Conservation (phyloP, 2,329 filamentous ascomycete genomes). For the Neopestalotiopsis sp. region DNA sequence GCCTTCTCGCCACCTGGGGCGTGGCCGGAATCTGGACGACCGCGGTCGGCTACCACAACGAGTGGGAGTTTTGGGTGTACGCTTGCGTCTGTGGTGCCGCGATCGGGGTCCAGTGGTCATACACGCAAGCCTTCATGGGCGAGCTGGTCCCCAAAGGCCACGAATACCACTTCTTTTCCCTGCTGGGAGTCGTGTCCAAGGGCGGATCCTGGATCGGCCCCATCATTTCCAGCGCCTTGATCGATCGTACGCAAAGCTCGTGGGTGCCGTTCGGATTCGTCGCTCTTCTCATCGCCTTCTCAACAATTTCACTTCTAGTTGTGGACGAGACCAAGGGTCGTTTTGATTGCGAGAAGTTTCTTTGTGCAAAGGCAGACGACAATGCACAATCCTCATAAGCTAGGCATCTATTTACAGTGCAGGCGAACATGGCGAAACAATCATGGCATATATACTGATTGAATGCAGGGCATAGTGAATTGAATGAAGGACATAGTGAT, state of each 20-base stretch:
- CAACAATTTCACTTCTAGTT: not conserved
- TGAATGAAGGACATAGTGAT: too few species aligned
- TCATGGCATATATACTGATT: too few species aligned
- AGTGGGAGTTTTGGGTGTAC: conserved; percentile 14
- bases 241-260: conserved; percentile 9
- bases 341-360: not conserved
- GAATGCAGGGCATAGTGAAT: too few species aligned
- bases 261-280: conserved; percentile 12
- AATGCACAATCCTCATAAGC: not conserved
- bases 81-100: not conserved
- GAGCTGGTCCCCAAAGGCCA: conserved; percentile 11
- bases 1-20: not conserved
- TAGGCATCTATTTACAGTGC: not conserved
- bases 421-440: not conserved
- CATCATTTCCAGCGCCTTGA: conserved; percentile 12
- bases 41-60: conserved; percentile 10
- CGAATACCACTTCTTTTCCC: conserved; percentile 14
- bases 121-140: conserved; percentile 5
- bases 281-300: not conserved
- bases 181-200: conserved; percentile 14
- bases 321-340: not conserved
- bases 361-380: not conserved
- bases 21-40: conserved; percentile 2
- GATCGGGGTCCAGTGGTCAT: conserved; percentile 8
- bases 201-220: conserved; percentile 15